Evolutionary conservation across 2,329 filamentous ascomycete genomes (phyloP).

Genomic region (Pseudogymnoascus sp.): DNA sequence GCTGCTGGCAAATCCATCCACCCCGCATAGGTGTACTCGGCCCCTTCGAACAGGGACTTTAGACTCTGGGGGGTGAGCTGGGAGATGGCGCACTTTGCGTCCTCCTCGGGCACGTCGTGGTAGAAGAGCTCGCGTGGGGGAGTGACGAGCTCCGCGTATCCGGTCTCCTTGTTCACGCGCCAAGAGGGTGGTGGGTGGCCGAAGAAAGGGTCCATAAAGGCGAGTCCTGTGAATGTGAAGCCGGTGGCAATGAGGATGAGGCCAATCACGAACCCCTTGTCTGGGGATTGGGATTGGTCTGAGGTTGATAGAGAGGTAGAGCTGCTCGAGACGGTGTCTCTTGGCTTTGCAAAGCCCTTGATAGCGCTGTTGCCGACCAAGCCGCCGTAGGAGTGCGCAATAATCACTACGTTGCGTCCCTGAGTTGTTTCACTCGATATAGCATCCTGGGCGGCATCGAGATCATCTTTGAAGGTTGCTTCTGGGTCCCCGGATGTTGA

Average conservation of each 20-base stretch:
- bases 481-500: conserved; percentile 28
- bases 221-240: conserved; percentile 28
- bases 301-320: conserved; percentile 8
- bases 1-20: conserved; percentile 23
- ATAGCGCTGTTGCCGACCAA: conserved; percentile 31
- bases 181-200: conserved; percentile 28
- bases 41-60: conserved; percentile 34
- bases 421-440: conserved; percentile 27
- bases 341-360: conserved; percentile 29
- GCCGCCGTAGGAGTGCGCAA: conserved; percentile 39
- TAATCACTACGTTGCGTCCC: conserved; percentile 34
- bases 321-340: conserved; percentile 15
- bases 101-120: conserved; percentile 33
- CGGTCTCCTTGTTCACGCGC: conserved; percentile 28
- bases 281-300: neutral
- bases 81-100: conserved; percentile 32
- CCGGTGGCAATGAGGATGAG: conserved; percentile 32
- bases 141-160: conserved; percentile 30
- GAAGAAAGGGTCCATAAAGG: conserved; percentile 32
- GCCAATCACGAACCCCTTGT: conserved; percentile 30
- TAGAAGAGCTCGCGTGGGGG: conserved; percentile 33
- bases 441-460: conserved; percentile 28
- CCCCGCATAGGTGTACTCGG: conserved; percentile 24
- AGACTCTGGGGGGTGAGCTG: conserved; percentile 33
- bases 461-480: conserved; percentile 32